Evolutionary conservation across 176 grass and related monocot genomes (phyloP).

Genomic region (Thalia dealbata): DNA sequence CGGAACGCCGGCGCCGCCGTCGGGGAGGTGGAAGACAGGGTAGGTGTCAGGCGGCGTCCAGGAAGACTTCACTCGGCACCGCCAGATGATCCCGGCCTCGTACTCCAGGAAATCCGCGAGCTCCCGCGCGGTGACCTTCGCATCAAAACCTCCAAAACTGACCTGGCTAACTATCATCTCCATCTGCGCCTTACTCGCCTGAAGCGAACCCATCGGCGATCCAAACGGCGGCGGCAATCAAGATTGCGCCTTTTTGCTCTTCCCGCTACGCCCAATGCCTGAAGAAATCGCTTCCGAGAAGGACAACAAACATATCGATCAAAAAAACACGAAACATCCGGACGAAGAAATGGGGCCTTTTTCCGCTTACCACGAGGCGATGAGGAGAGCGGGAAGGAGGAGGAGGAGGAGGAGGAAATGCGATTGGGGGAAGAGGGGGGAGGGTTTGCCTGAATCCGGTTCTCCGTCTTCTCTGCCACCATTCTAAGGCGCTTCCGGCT

Average conservation of each 20-base stretch:
- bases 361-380: too few species aligned
- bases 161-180: constrained; percentile 55
- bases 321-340: background rate
- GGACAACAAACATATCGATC: background rate
- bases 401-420: background rate
- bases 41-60: constrained; percentile 55
- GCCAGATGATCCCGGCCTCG: constrained; percentile 69
- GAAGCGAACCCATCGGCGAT: background rate
- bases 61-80: constrained; percentile 76
- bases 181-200: background rate
- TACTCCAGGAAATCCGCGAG: constrained; percentile 50
- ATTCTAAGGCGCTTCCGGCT: too few species aligned
- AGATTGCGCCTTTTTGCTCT: background rate
- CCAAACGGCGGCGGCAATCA: background rate
- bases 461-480: too few species aligned
- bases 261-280: background rate
- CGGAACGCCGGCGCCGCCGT: background rate
- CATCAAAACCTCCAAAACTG: constrained; percentile 57
- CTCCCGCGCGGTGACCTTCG: constrained; percentile 25
- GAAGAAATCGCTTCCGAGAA: background rate
- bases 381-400: background rate
- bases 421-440: background rate
- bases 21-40: constrained; percentile 35
- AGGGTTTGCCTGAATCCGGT: too few species aligned
- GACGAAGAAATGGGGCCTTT: background rate